Base-by-base conservation (phyloP, 2,329 filamentous ascomycete species). In the Exophiala spinifera region DNA sequence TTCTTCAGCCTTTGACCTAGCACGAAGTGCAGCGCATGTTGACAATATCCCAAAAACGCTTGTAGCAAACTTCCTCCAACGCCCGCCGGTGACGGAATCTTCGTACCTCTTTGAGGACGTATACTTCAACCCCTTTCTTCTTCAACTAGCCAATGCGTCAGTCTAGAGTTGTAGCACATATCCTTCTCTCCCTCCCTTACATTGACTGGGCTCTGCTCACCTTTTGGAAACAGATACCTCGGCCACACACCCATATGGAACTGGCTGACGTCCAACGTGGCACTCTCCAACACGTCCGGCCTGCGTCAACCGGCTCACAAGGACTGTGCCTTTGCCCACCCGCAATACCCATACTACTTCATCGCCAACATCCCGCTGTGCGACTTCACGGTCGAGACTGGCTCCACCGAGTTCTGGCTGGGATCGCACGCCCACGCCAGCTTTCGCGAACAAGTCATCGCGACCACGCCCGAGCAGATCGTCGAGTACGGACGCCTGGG, bases 391-490 rank as follows among this genome's bases (percentile, higher is more conserved):
- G 46, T 55, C 2, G 64, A 56, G 19, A 74, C 69, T 49, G 71
- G 72, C 21, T 62, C 69, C 1, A 74, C 71, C 2, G 71, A 73
- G 59, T 73, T 74, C 61, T 74, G 70, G 71, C 68, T 73, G 5
- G 72, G 71, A 2, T 69, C 69, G n/a, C 69, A 73, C 56, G 66
- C 65, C 13, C 59, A 63, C 56, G 71, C 70, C 3, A 63, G 61
- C 1, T 56, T 61, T 20, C 46, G 43, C 11, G 68, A 73, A 51
- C 69, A 73, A 61, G 60, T 64, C 34, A 47, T 65, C 31, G 64
- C 67, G 13, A 63, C 63, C 0, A 51, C 33, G 7, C 44, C 49
- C 4, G 51, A 46, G 31, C 43, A 50, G 8, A 52, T 49, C 25
- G 31, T 37, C 42, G 44, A 31, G 31, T 46, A 54, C 15, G 46